A percentile compares a stretch with the other conserved stretches of the same genome.
phyloP scores from a whole-genome alignment of 2,329 filamentous ascomycete species.

The Plenodomus lindquistii region DNA sequence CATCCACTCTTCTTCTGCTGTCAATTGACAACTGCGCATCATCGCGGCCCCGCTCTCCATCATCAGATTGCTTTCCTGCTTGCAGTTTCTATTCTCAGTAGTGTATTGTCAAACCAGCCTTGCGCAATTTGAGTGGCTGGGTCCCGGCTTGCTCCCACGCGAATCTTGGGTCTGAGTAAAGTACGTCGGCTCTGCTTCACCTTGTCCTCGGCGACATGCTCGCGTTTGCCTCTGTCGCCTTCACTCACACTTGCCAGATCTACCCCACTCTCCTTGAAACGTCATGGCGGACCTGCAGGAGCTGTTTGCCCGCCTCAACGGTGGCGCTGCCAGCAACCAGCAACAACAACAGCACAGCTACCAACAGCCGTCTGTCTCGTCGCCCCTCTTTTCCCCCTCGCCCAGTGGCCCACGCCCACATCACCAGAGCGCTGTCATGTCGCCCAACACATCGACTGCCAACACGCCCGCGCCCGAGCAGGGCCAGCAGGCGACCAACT shows the following conservation, averaged over 20 bases:
- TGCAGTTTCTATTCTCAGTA: neutral
- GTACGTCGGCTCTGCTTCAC: slow-evolving; percentile 20
- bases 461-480: slow-evolving; percentile 48
- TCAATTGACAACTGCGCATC: slow-evolving; percentile 19
- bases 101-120: neutral
- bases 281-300: slow-evolving; percentile 51
- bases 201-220: slow-evolving; percentile 7
- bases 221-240: slow-evolving; percentile 6
- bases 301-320: slow-evolving; percentile 49
- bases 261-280: slow-evolving; percentile 21
- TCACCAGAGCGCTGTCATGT: slow-evolving; percentile 62
- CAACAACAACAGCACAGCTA: slow-evolving; percentile 26
- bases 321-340: slow-evolving; percentile 32
- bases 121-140: slow-evolving; percentile 12
- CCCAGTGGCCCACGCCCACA: slow-evolving; percentile 58
- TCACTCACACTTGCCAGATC: slow-evolving; percentile 23
- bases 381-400: slow-evolving; percentile 61
- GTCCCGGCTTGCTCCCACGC: slow-evolving; percentile 20
- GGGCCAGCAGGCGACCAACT: slow-evolving; percentile 55
- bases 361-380: slow-evolving; percentile 62
- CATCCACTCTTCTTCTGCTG: neutral
- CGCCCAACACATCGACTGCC: slow-evolving; percentile 56
- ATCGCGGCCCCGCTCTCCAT: slow-evolving; percentile 15
- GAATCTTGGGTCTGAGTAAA: slow-evolving; percentile 36
- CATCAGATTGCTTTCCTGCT: slow-evolving; percentile 11